Evolutionary conservation across 352 stramenopile species (phyloP).

Genomic region (Pelagophyceae sp.): DNA sequence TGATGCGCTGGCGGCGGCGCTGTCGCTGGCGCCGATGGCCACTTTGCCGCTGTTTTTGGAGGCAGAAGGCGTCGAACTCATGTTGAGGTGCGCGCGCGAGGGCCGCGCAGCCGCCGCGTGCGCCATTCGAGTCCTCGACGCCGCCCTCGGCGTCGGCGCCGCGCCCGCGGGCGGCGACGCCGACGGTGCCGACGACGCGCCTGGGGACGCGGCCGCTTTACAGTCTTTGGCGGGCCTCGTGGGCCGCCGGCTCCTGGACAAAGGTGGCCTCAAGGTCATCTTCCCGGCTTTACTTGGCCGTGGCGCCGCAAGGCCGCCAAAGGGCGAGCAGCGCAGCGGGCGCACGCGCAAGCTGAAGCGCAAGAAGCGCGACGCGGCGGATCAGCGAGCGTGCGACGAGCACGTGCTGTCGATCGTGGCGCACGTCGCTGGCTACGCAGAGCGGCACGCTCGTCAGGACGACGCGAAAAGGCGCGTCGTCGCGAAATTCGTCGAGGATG

Average conservation of each 20-base stretch:
- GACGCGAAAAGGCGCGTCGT: not conserved
- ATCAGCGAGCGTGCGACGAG: slow-evolving; percentile 5
- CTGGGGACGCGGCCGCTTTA: too few relatives aligned
- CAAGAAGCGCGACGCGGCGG: not conserved
- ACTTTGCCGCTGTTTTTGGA: slow-evolving; percentile 50
- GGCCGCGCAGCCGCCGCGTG: slow-evolving; percentile 55
- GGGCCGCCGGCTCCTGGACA: slow-evolving; percentile 22
- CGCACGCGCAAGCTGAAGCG: not conserved
- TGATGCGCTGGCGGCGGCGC: slow-evolving; percentile 63
- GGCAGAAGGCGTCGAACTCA: slow-evolving; percentile 77
- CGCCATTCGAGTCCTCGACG: slow-evolving; percentile 51
- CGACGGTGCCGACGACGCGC: not conserved
- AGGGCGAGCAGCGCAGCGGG: not conserved
- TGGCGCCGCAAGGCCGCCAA: slow-evolving; percentile 39
- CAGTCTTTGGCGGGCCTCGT: not conserved
- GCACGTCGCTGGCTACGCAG: not conserved
- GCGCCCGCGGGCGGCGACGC: slow-evolving; percentile 20
- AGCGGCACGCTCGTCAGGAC: not conserved
- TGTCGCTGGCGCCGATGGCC: slow-evolving; percentile 31
- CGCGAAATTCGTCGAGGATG: slow-evolving; percentile 5
- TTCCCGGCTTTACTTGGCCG: slow-evolving; percentile 49
- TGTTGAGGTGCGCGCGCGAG: slow-evolving; percentile 79
- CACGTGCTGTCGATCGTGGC: slow-evolving; percentile 5
- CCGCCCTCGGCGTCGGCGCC: slow-evolving; percentile 36
- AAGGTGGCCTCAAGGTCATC: slow-evolving; percentile 33